These are phyloP conservation scores for Phytophthora capsici DNA, from an alignment of 352 stramenopile species.

Conservation along the genomic window DNA sequence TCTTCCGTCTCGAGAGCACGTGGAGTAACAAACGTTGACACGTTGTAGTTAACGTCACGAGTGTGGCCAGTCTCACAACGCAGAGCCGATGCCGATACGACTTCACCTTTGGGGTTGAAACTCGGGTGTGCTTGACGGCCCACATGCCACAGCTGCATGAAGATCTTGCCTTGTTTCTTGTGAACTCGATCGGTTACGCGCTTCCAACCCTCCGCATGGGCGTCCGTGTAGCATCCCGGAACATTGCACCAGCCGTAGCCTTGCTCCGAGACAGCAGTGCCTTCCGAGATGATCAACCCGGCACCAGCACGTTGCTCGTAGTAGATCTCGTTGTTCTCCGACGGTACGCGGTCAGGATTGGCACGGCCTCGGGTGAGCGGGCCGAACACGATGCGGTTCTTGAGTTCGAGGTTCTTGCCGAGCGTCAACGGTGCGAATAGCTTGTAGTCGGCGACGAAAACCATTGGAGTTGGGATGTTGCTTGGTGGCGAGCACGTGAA, in stretches of 20 bases:
- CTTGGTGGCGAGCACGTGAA: slow-evolving; percentile 11
- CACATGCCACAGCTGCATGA: slow-evolving; percentile 33
- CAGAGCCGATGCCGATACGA: slow-evolving; percentile 58
- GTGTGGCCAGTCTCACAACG: slow-evolving; percentile 35
- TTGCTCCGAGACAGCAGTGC: slow-evolving; percentile 24
- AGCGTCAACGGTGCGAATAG: slow-evolving; percentile 51
- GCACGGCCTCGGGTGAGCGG: slow-evolving; percentile 27
- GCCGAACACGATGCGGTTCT: no score
- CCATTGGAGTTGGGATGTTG: slow-evolving; percentile 1
- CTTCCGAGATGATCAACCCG: slow-evolving; percentile 24
- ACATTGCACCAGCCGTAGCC: slow-evolving; percentile 26
- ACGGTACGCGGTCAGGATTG: slow-evolving; percentile 26
- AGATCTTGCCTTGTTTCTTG: slow-evolving; percentile 30
- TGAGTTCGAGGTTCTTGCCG: slow-evolving; percentile 38
- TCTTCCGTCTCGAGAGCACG: slow-evolving; percentile 75
- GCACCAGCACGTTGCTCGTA: slow-evolving; percentile 30
- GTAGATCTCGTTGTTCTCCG: slow-evolving; percentile 29
- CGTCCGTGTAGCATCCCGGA: slow-evolving; percentile 25
- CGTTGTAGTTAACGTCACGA: slow-evolving; percentile 31
- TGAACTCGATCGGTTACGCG: slow-evolving; percentile 28
- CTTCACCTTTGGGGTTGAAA: slow-evolving; percentile 45
- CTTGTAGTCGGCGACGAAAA: slow-evolving; percentile 36
- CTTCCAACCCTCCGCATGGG: slow-evolving; percentile 29
- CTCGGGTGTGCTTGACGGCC: slow-evolving; percentile 33
- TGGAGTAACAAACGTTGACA: slow-evolving; percentile 46